Conservation (phyloP, 495 filamentous ascomycete genomes). For the Neurospora sp. region DNA sequence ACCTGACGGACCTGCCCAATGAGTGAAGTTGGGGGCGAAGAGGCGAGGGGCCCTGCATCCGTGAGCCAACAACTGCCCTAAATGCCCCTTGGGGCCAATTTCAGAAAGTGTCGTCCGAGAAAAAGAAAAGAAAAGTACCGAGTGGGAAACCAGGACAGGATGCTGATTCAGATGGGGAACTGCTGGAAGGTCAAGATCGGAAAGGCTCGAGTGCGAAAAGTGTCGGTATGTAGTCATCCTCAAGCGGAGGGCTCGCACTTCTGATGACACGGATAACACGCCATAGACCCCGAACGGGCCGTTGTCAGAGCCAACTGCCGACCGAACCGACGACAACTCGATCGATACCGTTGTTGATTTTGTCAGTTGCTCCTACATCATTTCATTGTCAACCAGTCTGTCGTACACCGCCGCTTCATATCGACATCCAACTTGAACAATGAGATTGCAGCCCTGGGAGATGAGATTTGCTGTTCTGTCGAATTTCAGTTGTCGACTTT, state of each 20-base stretch:
- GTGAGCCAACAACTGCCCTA: background rate
- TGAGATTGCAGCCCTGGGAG: background rate
- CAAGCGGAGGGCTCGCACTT: background rate
- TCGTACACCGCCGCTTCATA: background rate
- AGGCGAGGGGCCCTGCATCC: background rate
- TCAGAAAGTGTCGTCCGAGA: background rate
- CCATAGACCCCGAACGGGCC: background rate
- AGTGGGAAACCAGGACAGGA: background rate
- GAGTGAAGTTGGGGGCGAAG: background rate
- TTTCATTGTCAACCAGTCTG: background rate
- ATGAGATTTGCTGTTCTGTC: background rate
- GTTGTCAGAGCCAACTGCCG: background rate
- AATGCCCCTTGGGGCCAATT: background rate
- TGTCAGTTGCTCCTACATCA: background rate
- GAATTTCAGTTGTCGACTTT: background rate
- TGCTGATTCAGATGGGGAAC: background rate
- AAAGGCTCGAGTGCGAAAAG: background rate
- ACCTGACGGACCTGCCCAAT: background rate
- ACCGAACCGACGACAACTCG: background rate
- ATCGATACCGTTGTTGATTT: background rate
- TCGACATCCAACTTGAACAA: background rate
- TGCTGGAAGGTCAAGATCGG: background rate
- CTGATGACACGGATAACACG: background rate
- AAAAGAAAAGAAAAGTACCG: background rate
- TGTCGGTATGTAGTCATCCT: background rate